Conservation (phyloP, 352 stramenopile genomes). For the Pythium monospermum region DNA sequence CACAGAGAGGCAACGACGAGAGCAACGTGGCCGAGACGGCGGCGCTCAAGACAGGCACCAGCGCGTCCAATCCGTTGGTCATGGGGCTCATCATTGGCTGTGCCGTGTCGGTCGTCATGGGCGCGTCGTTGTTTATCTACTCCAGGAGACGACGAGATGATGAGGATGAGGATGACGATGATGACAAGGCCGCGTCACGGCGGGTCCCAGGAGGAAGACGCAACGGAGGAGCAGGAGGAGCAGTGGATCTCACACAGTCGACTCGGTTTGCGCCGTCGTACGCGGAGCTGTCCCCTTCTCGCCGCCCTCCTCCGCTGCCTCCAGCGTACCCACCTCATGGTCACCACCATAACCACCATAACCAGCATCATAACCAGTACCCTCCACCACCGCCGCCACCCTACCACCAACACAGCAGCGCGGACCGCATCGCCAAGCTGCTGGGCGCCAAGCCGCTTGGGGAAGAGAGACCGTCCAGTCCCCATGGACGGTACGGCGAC, state of each 20-base stretch:
- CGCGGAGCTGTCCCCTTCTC: slow-evolving; percentile 18
- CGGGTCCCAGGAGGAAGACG: not conserved
- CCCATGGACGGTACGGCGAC: slow-evolving; percentile 7
- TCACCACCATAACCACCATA: no score
- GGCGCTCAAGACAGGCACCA: slow-evolving; percentile 13
- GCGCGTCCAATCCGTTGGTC: slow-evolving; percentile 27
- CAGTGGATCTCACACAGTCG: slow-evolving; percentile 4
- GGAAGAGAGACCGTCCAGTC: slow-evolving; percentile 8
- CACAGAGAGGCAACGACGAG: not conserved
- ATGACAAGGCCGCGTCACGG: slow-evolving; percentile 12
- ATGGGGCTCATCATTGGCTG: slow-evolving; percentile 44
- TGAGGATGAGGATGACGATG: slow-evolving; percentile 31
- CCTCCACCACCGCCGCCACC: no score
- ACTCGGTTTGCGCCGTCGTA: not conserved
- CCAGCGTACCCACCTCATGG: not conserved
- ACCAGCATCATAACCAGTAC: no score
- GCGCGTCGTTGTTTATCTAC: slow-evolving; percentile 48
- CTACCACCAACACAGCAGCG: no score
- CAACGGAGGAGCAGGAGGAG: no score
- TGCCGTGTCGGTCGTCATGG: slow-evolving; percentile 38
- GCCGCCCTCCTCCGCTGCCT: not conserved
- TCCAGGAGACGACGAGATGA: slow-evolving; percentile 28
- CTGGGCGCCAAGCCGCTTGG: slow-evolving; percentile 17
- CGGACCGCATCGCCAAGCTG: slow-evolving; percentile 13
- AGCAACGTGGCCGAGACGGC: slow-evolving; percentile 11